phyloP scores from a whole-genome alignment of 768 basidiomycete genomes.

The Macrolepiota dolichaula region DNA sequence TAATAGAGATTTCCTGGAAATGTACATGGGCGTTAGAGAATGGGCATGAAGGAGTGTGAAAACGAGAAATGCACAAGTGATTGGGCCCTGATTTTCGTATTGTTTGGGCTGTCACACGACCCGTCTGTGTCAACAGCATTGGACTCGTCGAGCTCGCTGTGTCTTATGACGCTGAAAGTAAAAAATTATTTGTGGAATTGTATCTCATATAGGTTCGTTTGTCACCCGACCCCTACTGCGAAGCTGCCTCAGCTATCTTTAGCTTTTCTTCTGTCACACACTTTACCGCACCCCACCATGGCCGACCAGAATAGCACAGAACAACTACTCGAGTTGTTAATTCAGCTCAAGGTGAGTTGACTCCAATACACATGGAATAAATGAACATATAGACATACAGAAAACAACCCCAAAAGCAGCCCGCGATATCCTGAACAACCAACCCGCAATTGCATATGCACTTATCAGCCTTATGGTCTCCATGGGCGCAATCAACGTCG shows the following conservation, averaged over 20 bases:
- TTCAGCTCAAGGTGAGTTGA: constrained; percentile 63
- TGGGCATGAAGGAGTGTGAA: neutral
- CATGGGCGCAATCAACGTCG: constrained; percentile 69
- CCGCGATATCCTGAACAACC: constrained; percentile 61
- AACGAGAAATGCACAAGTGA: neutral
- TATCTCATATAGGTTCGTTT: neutral
- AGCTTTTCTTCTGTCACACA: neutral
- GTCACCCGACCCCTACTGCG: too few relatives aligned
- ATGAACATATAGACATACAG: constrained; percentile 28
- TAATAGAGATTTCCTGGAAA: constrained; percentile 49
- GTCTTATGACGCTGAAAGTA: neutral
- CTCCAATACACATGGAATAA: neutral
- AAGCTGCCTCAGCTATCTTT: too few relatives aligned
- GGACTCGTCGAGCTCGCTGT: too few relatives aligned
- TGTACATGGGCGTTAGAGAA: constrained; percentile 31
- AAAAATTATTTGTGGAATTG: neutral
- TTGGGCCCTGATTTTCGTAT: neutral
- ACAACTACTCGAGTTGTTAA: constrained; percentile 68
- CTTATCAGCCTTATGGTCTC: constrained; percentile 76
- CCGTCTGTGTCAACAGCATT: neutral
- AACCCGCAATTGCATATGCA: constrained; percentile 76
- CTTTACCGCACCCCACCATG: neutral
- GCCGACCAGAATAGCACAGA: constrained; percentile 35
- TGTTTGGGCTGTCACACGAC: neutral
- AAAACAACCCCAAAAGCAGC: constrained; percentile 75